A percentile compares a stretch with the other conserved stretches of the same genome.
phyloP scores from a whole-genome alignment of 345 rosid species.

The Conringia planisiliqua region DNA sequence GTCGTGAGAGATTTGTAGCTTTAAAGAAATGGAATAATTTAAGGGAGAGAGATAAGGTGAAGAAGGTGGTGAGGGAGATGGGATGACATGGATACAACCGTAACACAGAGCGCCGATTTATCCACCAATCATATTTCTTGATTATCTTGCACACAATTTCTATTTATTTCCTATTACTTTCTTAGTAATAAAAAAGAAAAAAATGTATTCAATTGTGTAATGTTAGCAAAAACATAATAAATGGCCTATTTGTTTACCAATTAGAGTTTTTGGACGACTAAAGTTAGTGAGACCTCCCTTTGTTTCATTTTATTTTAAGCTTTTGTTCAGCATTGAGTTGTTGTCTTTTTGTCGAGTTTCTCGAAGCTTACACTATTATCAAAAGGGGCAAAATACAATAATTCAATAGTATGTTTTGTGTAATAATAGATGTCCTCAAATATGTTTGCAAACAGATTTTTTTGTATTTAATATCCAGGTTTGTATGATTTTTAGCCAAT shows the following conservation, averaged over 20 bases:
- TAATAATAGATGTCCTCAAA: no score
- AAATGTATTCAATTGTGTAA: neutral
- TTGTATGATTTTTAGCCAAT: neutral
- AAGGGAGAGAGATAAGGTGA: conserved; percentile 15
- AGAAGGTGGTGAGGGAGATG: conserved; percentile 8
- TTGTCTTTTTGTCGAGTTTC: no score
- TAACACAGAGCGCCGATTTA: conserved; percentile 32
- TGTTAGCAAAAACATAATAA: conserved; percentile 5
- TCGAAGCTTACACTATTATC: no score
- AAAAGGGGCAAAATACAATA: no score
- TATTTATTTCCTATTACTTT: conserved; percentile 8
- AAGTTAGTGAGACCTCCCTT: neutral
- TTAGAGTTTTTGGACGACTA: neutral
- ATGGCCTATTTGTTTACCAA: conserved; percentile 23
- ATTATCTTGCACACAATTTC: neutral
- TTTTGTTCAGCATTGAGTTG: no score
- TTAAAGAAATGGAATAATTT: neutral
- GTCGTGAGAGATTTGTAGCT: conserved; percentile 20
- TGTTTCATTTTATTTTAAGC: no score
- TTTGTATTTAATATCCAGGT: neutral
- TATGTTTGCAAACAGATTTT: no score
- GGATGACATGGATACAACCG: conserved; percentile 32
- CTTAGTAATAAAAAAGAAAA: neutral
- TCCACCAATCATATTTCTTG: conserved; percentile 24
- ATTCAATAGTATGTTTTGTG: no score